A percentile compares a stretch with the other conserved stretches of the same genome.
Evolutionary conservation across 345 rosid species (phyloP).

Genomic region (Gynandropsis gynandra): DNA sequence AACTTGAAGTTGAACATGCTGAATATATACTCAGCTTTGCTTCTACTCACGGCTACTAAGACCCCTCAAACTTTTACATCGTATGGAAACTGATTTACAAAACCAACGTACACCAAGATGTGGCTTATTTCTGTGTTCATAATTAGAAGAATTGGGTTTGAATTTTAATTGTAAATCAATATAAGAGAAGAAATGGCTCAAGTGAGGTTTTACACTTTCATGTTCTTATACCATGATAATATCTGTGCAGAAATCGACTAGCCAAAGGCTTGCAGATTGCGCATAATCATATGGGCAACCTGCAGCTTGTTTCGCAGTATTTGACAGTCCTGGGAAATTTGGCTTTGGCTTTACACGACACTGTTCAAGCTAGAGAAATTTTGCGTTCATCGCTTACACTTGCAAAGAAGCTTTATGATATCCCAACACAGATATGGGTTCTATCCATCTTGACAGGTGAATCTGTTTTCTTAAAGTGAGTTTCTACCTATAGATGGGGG

Average conservation of each 20-base stretch:
- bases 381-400: conserved; percentile 83
- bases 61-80: neutral
- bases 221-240: conserved; percentile 9
- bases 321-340: conserved; percentile 83
- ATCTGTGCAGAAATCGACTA: conserved; percentile 60
- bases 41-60: conserved; percentile 5
- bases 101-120: neutral
- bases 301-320: conserved; percentile 93
- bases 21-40: conserved; percentile 4
- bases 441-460: conserved; percentile 81
- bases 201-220: neutral
- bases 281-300: conserved; percentile 84
- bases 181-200: conserved; percentile 6
- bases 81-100: neutral
- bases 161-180: neutral
- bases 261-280: conserved; percentile 96
- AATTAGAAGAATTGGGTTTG: neutral
- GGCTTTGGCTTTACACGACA: conserved; percentile 90
- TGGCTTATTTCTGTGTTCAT: neutral
- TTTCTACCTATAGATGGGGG: neutral
- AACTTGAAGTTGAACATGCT: neutral
- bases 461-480: neutral
- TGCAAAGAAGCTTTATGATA: conserved; percentile 81
- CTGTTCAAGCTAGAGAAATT: conserved; percentile 89
- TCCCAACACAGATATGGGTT: conserved; percentile 97